Conservation (phyloP, 1,284 basidiomycete genomes). For the Fomitopsis schrenkii region DNA sequence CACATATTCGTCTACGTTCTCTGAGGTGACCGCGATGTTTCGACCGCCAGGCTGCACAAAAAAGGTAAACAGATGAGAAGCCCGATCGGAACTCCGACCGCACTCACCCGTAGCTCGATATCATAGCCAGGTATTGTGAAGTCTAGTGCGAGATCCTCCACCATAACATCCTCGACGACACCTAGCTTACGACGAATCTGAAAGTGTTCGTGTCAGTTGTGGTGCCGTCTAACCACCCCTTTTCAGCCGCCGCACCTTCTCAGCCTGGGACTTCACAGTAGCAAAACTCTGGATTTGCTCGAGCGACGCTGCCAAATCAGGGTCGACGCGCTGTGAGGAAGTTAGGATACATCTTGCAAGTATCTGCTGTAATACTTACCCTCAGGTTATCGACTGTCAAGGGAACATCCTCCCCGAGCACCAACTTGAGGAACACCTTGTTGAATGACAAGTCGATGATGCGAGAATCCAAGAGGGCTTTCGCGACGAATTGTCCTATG, state of each 20-base stretch:
- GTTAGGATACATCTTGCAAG: not conserved
- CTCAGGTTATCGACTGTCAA: conserved; percentile 79
- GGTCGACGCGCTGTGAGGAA: conserved; percentile 68
- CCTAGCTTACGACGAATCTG: conserved; percentile 56
- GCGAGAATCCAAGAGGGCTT: conserved; percentile 94
- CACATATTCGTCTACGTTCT: conserved; percentile 90
- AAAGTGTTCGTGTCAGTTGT: not conserved
- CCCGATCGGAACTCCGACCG: not conserved
- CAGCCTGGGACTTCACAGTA: conserved; percentile 25
- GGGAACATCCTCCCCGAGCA: conserved; percentile 84
- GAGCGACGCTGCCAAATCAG: conserved; percentile 82
- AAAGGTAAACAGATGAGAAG: not conserved
- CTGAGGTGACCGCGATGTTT: conserved; percentile 74
- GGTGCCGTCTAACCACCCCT: not conserved
- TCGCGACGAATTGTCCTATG: conserved; percentile 96
- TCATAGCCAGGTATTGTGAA: conserved; percentile 96
- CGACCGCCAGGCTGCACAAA: conserved; percentile 66
- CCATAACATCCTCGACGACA: conserved; percentile 44
- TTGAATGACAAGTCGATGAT: conserved; percentile 97
- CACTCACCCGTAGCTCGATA: conserved; percentile 80
- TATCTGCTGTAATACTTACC: conserved; percentile 35
- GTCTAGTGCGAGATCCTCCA: conserved; percentile 90
- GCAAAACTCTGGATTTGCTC: conserved; percentile 69
- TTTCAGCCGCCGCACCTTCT: conserved; percentile 39
- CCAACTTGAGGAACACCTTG: conserved; percentile 85